Percentiles rank a stretch among this genome's conserved stretches.
phyloP scores from a whole-genome alignment of 2,329 filamentous ascomycete genomes.

The Ascomycota sp. region DNA sequence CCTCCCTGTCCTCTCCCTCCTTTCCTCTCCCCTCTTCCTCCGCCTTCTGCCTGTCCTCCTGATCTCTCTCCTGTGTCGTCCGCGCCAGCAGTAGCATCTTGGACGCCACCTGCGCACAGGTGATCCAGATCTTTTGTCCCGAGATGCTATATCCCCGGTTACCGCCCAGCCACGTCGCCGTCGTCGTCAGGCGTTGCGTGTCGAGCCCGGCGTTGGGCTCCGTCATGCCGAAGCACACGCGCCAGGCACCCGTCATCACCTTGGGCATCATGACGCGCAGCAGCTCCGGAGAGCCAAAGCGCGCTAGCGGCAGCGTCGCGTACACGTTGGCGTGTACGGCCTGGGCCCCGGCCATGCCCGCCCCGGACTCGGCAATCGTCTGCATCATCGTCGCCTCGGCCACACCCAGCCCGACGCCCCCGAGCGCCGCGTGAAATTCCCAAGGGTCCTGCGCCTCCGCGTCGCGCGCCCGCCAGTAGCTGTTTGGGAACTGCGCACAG shows the following conservation, averaged over 20 bases:
- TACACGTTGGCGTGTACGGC: conserved; percentile 49
- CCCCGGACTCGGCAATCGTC: conserved; percentile 57
- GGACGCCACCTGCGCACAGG: conserved; percentile 59
- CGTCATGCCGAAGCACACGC: conserved; percentile 69
- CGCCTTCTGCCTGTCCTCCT: conserved; percentile 47
- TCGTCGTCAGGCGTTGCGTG: conserved; percentile 49
- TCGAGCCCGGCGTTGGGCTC: conserved; percentile 67
- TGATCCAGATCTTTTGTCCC: conserved; percentile 82
- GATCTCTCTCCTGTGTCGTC: conserved; percentile 48
- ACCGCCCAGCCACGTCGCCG: conserved; percentile 32
- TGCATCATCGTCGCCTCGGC: conserved; percentile 79
- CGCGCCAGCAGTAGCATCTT: conserved; percentile 72
- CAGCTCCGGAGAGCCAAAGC: conserved; percentile 49
- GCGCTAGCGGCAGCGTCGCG: conserved; percentile 54
- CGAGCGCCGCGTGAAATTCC: conserved; percentile 57
- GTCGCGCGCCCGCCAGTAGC: conserved; percentile 60
- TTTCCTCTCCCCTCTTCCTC: too few species aligned
- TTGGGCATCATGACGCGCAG: conserved; percentile 42
- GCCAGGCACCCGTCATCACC: conserved; percentile 50
- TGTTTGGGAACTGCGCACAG: conserved; percentile 49
- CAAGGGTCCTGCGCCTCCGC: conserved; percentile 49
- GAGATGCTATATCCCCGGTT: conserved; percentile 45
- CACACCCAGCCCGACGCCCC: conserved; percentile 57
- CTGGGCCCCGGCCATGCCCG: conserved; percentile 54
- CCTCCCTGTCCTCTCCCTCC: too few species aligned